These are phyloP conservation scores for Euphorbia pulcherrima DNA, from an alignment of 345 rosid species.

Conservation along the genomic window DNA sequence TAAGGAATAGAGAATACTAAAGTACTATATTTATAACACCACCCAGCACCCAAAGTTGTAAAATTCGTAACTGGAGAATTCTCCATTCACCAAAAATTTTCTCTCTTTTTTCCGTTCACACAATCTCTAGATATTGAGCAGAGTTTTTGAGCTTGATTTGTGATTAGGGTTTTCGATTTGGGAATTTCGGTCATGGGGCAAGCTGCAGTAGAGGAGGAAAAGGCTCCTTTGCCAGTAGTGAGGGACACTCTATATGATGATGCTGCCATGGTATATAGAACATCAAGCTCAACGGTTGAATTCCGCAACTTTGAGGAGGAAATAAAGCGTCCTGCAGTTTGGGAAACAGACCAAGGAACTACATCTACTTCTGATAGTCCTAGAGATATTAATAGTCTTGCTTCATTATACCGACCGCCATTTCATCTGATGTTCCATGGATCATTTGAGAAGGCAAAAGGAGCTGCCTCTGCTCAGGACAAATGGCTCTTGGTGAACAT, in stretches of 20 bases:
- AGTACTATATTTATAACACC: no score
- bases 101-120: no score
- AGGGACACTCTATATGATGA: constrained; percentile 95
- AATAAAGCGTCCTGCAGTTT: constrained; percentile 73
- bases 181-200: constrained; percentile 21
- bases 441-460: constrained; percentile 93
- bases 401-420: constrained; percentile 92
- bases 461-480: constrained; percentile 63
- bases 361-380: constrained; percentile 52
- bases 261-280: constrained; percentile 44
- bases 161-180: constrained; percentile 14
- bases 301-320: constrained; percentile 91
- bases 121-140: no score
- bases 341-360: constrained; percentile 65
- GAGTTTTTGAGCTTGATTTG: not conserved
- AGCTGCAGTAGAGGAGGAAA: constrained; percentile 62
- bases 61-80: no score
- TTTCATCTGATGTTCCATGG: constrained; percentile 79
- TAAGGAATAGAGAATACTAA: no score
- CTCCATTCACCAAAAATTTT: no score
- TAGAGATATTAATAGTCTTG: constrained; percentile 90
- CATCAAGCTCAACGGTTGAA: constrained; percentile 62
- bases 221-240: constrained; percentile 87
- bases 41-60: no score
- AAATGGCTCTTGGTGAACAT: constrained; percentile 96